Evolutionary conservation across 2,329 filamentous ascomycete genomes (phyloP), one percentile per base, ranked within the genome.

Genomic region (Chaetomiaceae sp.): DNA sequence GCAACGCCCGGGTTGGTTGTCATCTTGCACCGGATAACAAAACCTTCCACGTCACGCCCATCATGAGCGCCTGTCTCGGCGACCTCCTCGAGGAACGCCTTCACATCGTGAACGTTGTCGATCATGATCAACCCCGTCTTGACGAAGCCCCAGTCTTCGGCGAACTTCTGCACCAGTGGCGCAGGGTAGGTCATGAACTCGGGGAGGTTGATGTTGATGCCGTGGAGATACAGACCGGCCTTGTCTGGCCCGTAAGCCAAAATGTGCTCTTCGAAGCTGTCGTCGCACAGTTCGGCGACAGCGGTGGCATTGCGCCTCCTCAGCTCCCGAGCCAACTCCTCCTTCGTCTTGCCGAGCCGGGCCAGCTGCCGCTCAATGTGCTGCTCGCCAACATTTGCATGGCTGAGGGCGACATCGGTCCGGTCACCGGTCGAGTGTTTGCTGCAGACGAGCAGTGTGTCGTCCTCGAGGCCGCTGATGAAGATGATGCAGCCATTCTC

Each of bases 401-500:
- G 93, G 67, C 88, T 96, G 47, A 86, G 55, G 24, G 81, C 75
- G 5, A 73, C 68, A 61, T 94, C 88, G 18, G 67, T 68, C n/a
- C 91, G 79, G 19, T 79, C 72, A 6, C 93, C 93, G 0, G 90
- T 97, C 0, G 93, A 97, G 65, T 98, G 93, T 63, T 98, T 98
- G 74, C 91, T 97, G 77, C 91, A 97, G n/a, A 98, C 90, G 7
- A 98, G 73, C 9, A 98, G 72, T 1, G 87, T 88, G 29, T 81
- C 90, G 59, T 96, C 90, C 59, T 94, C 87, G 18, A 98, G 73
- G 12, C 90, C 93, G 14, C 89, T 84, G 36, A 98, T 82, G 70
- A 98, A 98, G 57, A 98, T 96, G 66, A 98, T 98, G 66, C 93
- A 98, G n/a, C 93, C 93, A 60, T 98, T 98, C 68, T 98, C 93